These are phyloP conservation scores for Chalciporus chontae DNA, from an alignment of 768 basidiomycete species.

Conservation along the genomic window DNA sequence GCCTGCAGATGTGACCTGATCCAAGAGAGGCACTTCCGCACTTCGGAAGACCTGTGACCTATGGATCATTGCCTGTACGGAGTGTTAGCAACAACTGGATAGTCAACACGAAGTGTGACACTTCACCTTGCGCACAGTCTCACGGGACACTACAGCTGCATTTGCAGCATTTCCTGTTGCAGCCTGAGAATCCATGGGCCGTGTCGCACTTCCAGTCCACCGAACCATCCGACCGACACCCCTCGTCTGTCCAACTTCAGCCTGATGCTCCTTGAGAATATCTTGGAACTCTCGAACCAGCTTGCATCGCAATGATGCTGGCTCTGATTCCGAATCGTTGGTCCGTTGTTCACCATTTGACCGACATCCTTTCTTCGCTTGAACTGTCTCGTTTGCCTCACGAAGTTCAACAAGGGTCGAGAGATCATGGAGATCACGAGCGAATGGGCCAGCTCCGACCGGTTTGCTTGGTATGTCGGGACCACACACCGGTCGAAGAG, in stretches of 20 bases:
- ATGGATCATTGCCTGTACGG: too few species aligned
- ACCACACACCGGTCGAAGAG: not conserved
- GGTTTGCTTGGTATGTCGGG: not conserved
- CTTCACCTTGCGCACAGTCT: not conserved
- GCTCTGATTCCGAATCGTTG: not conserved
- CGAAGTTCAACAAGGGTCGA: not conserved
- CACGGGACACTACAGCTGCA: slow-evolving; percentile 5
- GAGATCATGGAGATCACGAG: not conserved
- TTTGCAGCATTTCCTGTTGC: slow-evolving; percentile 20
- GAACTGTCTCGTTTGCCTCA: not conserved
- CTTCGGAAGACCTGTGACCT: not conserved
- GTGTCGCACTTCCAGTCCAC: slow-evolving; percentile 2
- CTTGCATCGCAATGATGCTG: not conserved
- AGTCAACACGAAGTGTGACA: too few species aligned
- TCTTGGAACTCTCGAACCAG: slow-evolving; percentile 5
- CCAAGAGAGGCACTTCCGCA: not conserved
- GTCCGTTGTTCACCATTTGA: not conserved
- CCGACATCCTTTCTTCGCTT: not conserved
- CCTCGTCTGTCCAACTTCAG: not conserved
- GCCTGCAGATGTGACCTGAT: slow-evolving; percentile 4
- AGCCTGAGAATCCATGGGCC: not conserved
- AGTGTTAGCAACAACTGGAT: too few species aligned
- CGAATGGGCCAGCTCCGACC: not conserved
- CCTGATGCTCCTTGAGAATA: slow-evolving; percentile 9
- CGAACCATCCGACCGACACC: not conserved